Evolutionary conservation across 179 eudicot species (phyloP), one percentile per base, ranked within the genome.

Genomic region (Corrigiola litoralis): DNA sequence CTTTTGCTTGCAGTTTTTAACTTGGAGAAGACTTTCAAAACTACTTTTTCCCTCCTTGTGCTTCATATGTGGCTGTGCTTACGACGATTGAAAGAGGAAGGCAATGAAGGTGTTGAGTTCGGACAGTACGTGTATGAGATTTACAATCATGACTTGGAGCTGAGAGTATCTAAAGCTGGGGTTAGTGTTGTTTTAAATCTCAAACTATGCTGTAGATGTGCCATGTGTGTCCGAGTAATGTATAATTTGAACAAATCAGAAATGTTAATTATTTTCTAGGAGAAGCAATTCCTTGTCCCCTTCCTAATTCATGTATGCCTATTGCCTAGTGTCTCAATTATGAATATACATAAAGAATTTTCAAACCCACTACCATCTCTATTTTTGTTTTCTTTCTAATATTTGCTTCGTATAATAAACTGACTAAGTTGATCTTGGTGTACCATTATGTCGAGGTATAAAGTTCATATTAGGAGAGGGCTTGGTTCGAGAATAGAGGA

Each of bases 81-180:
- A 63, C 91, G 90, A 55, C 96, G 99, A 25, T 69, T 91, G 68
- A 91, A 88, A 77, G 89, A 78, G 49, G 99, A 94, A 69, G 99
- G 97, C 74, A 71, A 82, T 63, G 99, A 94, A 73, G 99, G 97
- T 66, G 87, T 77, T 70, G 89, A 91, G 76, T 82, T 94, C 81
- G 99, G 96, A 65, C 99, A 94, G 61, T 85, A 90, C 51, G 63
- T 94, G 65, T 94, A 91, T 66, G 99, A 94, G 77, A 83, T 88
- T 42, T 91, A 84, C 84, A 94, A 94, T 79, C 99, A 94, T 78
- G 97, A 94, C 64, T 78, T 94, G 59, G 99, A 94, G 79, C 66
- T 91, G 74, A 83, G 99, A 73, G 99, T 94, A 64, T 91, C 97
- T 21, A 94, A 82, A 75, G 99, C 95, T 64, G 99, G 99, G 96